Base-by-base conservation (phyloP, 2,329 filamentous ascomycete genomes). In the Pleochaeta shiraiana region DNA sequence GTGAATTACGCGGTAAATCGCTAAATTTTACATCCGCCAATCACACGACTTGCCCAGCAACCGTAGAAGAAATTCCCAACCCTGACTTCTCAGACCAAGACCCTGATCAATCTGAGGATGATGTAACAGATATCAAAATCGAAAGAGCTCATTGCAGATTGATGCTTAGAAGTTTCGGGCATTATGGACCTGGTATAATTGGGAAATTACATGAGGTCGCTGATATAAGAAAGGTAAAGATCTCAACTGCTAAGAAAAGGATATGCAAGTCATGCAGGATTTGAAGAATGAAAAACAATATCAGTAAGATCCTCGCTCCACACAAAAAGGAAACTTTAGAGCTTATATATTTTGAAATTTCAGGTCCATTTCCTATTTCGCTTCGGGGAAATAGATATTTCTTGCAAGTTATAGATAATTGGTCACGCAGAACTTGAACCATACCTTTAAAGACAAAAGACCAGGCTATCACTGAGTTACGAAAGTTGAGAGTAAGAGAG, bases 211-310 rank as follows among this genome's bases (percentile, higher is more conserved):
- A 62, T 28, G 43, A 62, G 16, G 12, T 14, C 24, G 21, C 33
- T 1, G 26, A 62, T 43, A 21, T 62, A 24, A 16, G 1, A 14
- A 24, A 28, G 3, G 2, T 62, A 21, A 62, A 62, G 19, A 53
- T 53, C 12, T 21, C 47, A 9, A 53, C 24, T 9, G 47, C 53
- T 5, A 26, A 31, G 4, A 59, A 59, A 33, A 59, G 53, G 4
- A 59, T 59, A 6, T 59, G 24, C 31, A 31, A 59, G 24, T 59
- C 53, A 2, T 59, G 53, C 31, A 59, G 31, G 26, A 59, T 59
- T 59, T 21, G 53, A 59, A 59, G 31, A 59, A 59, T 59, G 53
- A 59, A n/a, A 59, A 59, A 59, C 5, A 59, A 59, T 16, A 57
- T 57, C 16, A 59, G 53, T 26, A 59, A 59, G 16, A 31, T 26